phyloP scores from a whole-genome alignment of 768 basidiomycete species.

The Mycena amicta region DNA sequence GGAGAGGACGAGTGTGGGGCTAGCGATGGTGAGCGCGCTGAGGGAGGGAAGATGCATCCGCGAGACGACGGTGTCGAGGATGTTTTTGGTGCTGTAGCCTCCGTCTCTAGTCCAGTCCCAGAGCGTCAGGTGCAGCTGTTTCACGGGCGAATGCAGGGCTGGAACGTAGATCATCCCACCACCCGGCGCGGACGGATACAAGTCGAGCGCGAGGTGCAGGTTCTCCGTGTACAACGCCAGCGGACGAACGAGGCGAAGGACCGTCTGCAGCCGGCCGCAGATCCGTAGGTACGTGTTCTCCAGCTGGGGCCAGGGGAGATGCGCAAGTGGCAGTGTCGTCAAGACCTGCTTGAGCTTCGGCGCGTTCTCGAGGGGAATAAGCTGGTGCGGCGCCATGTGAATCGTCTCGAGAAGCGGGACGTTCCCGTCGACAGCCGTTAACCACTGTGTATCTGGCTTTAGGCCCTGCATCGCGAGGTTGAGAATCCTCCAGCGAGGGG shows the following conservation, averaged over 20 bases:
- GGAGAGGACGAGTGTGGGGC: not conserved
- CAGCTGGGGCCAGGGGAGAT: not conserved
- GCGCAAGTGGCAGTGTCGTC: not conserved
- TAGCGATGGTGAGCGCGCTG: not conserved
- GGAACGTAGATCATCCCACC: not conserved
- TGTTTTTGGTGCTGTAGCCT: not conserved
- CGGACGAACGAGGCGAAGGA: not conserved
- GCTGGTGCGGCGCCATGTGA: not conserved
- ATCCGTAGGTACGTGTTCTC: not conserved
- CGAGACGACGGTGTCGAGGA: not conserved
- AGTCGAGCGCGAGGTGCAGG: not conserved
- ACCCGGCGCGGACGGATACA: not conserved
- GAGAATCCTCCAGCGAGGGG: not conserved
- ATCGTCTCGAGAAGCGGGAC: not conserved
- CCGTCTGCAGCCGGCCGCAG: not conserved
- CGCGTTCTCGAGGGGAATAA: not conserved
- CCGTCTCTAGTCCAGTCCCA: not conserved
- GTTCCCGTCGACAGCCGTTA: not conserved
- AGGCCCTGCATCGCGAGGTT: not conserved
- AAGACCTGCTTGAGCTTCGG: not conserved
- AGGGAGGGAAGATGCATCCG: not conserved
- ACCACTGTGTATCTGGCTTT: not conserved
- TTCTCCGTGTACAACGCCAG: not conserved
- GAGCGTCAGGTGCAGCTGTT: not conserved
- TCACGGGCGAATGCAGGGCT: not conserved